phyloP scores from a whole-genome alignment of 2,329 filamentous ascomycete species.

The Hysterium pulicare region DNA sequence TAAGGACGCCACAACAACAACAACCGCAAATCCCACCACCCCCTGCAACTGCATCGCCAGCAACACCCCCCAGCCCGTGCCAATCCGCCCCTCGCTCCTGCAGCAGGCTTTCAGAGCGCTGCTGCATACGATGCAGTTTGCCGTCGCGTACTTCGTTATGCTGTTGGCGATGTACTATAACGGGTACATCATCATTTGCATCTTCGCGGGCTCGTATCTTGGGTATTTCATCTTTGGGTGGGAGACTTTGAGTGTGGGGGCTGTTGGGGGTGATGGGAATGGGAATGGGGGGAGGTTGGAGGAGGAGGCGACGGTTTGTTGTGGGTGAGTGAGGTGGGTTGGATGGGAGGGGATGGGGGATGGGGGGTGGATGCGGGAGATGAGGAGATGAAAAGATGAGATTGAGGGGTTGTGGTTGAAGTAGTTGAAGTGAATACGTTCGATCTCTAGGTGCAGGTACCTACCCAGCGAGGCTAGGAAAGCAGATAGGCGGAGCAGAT shows the following conservation, averaged over 20 bases:
- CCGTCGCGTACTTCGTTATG: slow-evolving; percentile 78
- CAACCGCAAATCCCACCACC: background rate
- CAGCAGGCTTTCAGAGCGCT: slow-evolving; percentile 66
- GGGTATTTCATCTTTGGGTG: slow-evolving; percentile 36
- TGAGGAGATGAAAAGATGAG: no score
- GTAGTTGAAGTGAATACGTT: no score
- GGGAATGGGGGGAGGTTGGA: background rate
- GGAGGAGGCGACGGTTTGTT: background rate
- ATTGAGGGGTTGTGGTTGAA: no score
- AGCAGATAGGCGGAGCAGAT: no score
- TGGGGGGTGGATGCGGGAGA: background rate
- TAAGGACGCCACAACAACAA: background rate
- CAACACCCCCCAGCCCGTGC: slow-evolving; percentile 3
- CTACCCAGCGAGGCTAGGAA: no score
- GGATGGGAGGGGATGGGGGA: background rate
- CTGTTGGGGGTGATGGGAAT: background rate
- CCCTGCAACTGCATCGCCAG: background rate
- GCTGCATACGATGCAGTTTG: slow-evolving; percentile 69
- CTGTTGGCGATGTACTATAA: slow-evolving; percentile 65
- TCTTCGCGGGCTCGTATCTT: slow-evolving; percentile 35
- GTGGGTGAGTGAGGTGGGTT: background rate
- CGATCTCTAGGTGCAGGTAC: no score
- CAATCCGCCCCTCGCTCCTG: slow-evolving; percentile 53
- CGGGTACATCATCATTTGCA: slow-evolving; percentile 62
- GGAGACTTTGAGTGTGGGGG: slow-evolving; percentile 16